Evolutionary conservation across 805 yeast genomes (phyloP).

Genomic region (Scheffersomyces lignosus): DNA sequence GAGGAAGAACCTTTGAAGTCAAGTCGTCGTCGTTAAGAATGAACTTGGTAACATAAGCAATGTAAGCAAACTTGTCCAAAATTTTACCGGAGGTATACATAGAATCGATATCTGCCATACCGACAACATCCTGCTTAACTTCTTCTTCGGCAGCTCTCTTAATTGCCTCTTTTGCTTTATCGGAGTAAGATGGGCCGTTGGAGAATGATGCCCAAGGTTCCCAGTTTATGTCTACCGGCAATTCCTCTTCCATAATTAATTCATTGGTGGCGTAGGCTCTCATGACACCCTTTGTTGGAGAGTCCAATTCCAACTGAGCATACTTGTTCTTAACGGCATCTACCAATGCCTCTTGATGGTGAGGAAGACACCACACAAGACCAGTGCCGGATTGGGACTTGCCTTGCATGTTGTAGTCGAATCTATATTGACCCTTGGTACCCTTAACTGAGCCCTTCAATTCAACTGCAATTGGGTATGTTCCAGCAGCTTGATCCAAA

Average conservation of each 20-base stretch:
- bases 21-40: constrained; percentile 57
- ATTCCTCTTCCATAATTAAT: constrained; percentile 36
- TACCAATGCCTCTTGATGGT: constrained; percentile 44
- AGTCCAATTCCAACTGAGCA: constrained; percentile 41
- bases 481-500: constrained; percentile 65
- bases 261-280: constrained; percentile 41
- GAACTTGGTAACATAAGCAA: constrained; percentile 69
- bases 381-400: constrained; percentile 22
- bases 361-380: constrained; percentile 54
- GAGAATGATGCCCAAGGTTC: constrained; percentile 60
- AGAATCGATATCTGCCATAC: constrained; percentile 68
- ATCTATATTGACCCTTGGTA: constrained; percentile 25
- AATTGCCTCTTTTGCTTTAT: constrained; percentile 37
- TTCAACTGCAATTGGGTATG: constrained; percentile 50
- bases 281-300: constrained; percentile 52
- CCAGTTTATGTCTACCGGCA: constrained; percentile 43
- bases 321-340: constrained; percentile 21
- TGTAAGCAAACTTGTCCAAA: constrained; percentile 86
- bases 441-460: constrained; percentile 31
- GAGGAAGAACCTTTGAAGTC: constrained; percentile 52
- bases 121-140: constrained; percentile 52
- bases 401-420: constrained; percentile 30
- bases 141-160: constrained; percentile 53
- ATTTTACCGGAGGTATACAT: constrained; percentile 91
- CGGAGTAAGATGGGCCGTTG: constrained; percentile 29